These are phyloP conservation scores for Biscogniauxia marginata DNA, from an alignment of 2,329 filamentous ascomycete species.

Conservation along the genomic window DNA sequence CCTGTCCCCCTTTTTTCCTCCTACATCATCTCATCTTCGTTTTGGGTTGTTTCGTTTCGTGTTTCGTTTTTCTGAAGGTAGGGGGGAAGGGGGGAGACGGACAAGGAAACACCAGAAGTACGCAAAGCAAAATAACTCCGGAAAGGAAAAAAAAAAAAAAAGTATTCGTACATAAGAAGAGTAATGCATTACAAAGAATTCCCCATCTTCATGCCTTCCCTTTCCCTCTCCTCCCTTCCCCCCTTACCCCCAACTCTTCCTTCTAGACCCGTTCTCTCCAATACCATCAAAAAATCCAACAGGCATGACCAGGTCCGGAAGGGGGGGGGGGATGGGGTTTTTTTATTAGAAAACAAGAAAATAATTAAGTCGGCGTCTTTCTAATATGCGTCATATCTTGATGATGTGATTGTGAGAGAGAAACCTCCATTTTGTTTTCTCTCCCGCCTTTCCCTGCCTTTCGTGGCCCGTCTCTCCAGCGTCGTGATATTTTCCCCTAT, in stretches of 20 bases:
- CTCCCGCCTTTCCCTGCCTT: not conserved
- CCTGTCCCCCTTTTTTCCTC: no score
- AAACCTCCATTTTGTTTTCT: no score
- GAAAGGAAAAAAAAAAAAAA: constrained; percentile 5
- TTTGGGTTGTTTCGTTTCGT: no score
- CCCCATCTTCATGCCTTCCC: not conserved
- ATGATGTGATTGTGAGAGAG: not conserved
- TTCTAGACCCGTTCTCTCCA: no score
- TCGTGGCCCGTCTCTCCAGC: not conserved
- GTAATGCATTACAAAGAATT: constrained; percentile 17
- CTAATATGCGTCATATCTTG: not conserved
- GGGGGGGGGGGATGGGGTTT: not conserved
- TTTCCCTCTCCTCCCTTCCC: constrained; percentile 3
- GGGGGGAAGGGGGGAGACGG: constrained; percentile 4
- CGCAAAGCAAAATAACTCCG: not conserved
- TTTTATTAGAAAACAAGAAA: not conserved
- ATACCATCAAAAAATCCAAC: no score
- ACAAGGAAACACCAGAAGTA: not conserved
- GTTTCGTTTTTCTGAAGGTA: no score
- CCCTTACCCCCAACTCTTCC: not conserved
- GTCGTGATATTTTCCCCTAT: not conserved
- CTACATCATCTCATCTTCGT: no score
- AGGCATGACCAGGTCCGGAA: not conserved
- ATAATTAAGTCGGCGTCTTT: not conserved
- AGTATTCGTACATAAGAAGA: constrained; percentile 21